These are phyloP conservation scores for Cucurbita ficifolia DNA, from an alignment of 306 rosid genomes.

Conservation along the genomic window DNA sequence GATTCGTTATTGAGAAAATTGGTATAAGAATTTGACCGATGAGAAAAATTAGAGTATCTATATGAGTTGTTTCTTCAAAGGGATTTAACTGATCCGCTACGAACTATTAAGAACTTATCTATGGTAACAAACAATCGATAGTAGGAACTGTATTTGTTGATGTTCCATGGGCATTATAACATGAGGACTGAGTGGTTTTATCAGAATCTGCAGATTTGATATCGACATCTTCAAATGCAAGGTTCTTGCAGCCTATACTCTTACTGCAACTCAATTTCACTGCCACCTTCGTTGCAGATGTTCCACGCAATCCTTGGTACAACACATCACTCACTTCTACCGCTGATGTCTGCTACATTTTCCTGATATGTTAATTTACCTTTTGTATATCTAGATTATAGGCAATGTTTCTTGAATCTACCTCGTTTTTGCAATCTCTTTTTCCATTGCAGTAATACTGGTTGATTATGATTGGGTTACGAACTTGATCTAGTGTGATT, in stretches of 20 bases:
- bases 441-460: slow-evolving; percentile 2
- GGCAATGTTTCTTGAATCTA: not conserved
- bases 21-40: too few relatives aligned
- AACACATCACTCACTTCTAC: slow-evolving; percentile 9
- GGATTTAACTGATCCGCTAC: too few relatives aligned
- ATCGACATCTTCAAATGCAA: slow-evolving; percentile 1
- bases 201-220: not conserved
- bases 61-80: too few relatives aligned
- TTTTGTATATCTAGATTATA: not conserved
- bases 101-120: not conserved
- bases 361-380: not conserved
- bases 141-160: not conserved
- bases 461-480: slow-evolving; percentile 3
- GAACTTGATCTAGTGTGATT: slow-evolving; percentile 1
- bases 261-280: slow-evolving; percentile 8
- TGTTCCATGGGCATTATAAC: slow-evolving; percentile 12
- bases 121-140: not conserved
- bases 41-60: too few relatives aligned
- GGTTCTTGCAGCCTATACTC: not conserved
- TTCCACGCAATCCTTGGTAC: slow-evolving; percentile 9
- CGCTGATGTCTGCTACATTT: slow-evolving; percentile 7
- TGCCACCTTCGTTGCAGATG: slow-evolving; percentile 7
- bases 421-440: not conserved
- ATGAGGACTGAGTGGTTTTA: not conserved
- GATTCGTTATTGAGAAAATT: too few relatives aligned